Evolutionary conservation across 2,329 filamentous ascomycete species (phyloP).

Genomic region (Botrytis sinoallii): DNA sequence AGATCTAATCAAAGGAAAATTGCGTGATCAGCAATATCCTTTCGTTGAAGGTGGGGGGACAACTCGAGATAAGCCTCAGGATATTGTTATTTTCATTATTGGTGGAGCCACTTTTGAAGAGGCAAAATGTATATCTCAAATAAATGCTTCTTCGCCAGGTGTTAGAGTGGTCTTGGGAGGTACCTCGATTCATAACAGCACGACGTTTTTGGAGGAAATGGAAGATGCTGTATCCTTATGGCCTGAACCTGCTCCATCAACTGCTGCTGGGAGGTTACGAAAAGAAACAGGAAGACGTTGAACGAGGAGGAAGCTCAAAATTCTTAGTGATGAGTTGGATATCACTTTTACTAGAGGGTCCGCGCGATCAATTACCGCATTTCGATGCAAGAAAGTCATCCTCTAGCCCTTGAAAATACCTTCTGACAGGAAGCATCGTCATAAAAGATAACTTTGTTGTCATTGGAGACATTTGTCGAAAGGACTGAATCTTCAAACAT

Average conservation of each 20-base stretch:
- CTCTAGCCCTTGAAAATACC: neutral
- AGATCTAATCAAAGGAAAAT: conserved; percentile 85
- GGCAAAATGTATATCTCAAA: conserved; percentile 89
- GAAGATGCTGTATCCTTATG: conserved; percentile 83
- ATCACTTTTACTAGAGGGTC: neutral
- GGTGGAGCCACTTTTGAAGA: conserved; percentile 96
- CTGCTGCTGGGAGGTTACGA: conserved; percentile 37
- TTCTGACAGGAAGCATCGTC: neutral
- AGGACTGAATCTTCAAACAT: neutral
- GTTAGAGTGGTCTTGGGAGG: conserved; percentile 86
- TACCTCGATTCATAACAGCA: conserved; percentile 83
- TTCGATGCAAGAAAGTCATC: neutral
- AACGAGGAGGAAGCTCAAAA: neutral
- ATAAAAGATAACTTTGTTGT: neutral
- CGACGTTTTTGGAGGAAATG: conserved; percentile 85
- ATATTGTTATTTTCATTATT: conserved; percentile 91
- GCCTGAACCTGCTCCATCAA: conserved; percentile 59
- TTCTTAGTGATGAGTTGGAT: neutral
- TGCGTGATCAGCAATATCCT: conserved; percentile 85
- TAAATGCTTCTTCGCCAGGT: conserved; percentile 88
- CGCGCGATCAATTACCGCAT: neutral
- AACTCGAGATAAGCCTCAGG: conserved; percentile 92
- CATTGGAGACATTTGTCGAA: neutral
- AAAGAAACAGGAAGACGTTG: conserved; percentile 37
- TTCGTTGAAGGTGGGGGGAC: conserved; percentile 86